Base-by-base conservation (phyloP, 2,329 filamentous ascomycete species). In the Seiridium cupressi region DNA sequence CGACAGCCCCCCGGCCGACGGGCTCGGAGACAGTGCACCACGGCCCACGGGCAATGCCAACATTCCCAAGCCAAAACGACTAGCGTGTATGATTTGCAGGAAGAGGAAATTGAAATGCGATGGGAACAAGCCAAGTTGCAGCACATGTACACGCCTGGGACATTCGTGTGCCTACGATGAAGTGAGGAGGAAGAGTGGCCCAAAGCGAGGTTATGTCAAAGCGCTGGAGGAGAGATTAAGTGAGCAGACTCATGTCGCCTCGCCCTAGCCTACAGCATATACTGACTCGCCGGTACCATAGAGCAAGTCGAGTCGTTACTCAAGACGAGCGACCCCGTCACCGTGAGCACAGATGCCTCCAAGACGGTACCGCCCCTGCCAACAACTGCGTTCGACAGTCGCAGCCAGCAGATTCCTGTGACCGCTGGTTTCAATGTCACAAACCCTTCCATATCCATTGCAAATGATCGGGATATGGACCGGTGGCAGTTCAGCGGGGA, bases 131-230 rank as follows among this genome's bases (percentile, higher is more conserved):
- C 93, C 93, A 31, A 92, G 90, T 66, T 97, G 93, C 73, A 92
- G 90, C 68, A 97, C 93, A 34, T 97, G 93, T 75, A 88, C 90
- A 38, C 84, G 93, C n/a, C 79, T 97, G 55, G 89, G 91, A 48
- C 93, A 97, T 75, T 85, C 89, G 59, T 97, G 93, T 77, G 88
- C 90, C 62, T 97, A 97, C 72, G 93, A 97, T 72, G 93, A 97
- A 78, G 89, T 94, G 68, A 86, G 93, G 72, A 91, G 92, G 77
- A 97, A 97, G 85, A 96, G 93, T 73, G 93, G 93, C 3, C 93
- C 93, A 2, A 97, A 97, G 80, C 85, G 93, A 72, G 93, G 93
- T 68, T 97, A 97, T 73, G 93, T 97, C 63, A 97, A 97, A 80
- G 89, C 93, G 61, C 78, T 98, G 67, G 95, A 98, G 76, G 93